Conservation (phyloP, 2,329 filamentous ascomycete species). For the Penicillium sp. region DNA sequence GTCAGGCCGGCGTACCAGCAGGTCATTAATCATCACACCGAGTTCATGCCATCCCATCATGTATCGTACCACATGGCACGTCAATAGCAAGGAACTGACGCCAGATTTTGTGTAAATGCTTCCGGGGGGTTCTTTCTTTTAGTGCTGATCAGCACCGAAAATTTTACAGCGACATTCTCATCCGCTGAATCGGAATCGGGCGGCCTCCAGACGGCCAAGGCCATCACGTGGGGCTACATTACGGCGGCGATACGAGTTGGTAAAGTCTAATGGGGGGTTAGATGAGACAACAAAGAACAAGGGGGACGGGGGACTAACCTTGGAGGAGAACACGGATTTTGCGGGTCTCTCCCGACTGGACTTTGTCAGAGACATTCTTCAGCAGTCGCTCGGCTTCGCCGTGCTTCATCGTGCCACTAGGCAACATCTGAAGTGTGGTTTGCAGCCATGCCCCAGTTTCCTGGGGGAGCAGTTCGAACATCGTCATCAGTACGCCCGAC, state of each 20-base stretch:
- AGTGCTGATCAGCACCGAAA: constrained; percentile 11
- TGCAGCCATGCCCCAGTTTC: constrained; percentile 81
- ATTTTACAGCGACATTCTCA: constrained; percentile 31
- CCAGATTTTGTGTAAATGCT: constrained; percentile 26
- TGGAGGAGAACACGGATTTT: constrained; percentile 84
- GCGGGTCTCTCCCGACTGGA: constrained; percentile 66
- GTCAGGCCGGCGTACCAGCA: constrained; percentile 12
- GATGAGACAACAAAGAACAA: background rate
- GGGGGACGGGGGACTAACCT: constrained; percentile 30
- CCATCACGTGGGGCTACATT: constrained; percentile 96
- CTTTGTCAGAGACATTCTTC: constrained; percentile 73
- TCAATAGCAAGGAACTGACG: constrained; percentile 21
- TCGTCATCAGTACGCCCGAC: constrained; percentile 81
- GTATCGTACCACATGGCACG: constrained; percentile 20
- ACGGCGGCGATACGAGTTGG: constrained; percentile 84
- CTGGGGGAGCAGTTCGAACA: constrained; percentile 82
- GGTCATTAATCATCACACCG: constrained; percentile 26
- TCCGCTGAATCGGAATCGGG: constrained; percentile 76
- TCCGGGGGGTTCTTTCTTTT: constrained; percentile 12
- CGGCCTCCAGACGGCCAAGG: constrained; percentile 79
- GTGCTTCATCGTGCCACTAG: constrained; percentile 74
- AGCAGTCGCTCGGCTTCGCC: constrained; percentile 79
- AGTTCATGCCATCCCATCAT: constrained; percentile 20
- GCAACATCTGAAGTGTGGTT: constrained; percentile 77
- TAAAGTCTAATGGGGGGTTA: constrained; percentile 69